phyloP scores from a whole-genome alignment of 179 eudicot genomes.

The Silene noctiflora region DNA sequence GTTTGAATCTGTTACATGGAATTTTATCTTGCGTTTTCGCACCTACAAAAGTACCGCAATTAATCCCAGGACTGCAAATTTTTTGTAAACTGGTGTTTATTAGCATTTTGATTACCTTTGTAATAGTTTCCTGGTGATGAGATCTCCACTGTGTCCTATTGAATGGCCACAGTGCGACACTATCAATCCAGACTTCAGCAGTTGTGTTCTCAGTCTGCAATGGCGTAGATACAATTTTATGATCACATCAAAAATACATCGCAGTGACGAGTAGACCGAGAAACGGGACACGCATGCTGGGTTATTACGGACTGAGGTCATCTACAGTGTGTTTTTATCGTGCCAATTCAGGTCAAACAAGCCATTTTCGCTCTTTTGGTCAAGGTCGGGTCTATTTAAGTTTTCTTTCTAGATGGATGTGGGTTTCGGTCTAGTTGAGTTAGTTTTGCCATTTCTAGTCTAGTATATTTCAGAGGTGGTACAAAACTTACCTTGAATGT shows the following conservation, averaged over 20 bases:
- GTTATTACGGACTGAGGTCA: no score
- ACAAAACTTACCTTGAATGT: conserved; percentile 31
- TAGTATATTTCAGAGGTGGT: conserved; percentile 1
- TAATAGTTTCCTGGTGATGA: conserved; percentile 39
- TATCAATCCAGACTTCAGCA: conserved; percentile 47
- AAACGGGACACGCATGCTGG: background rate
- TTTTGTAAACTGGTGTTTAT: background rate
- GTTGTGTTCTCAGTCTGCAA: conserved; percentile 36
- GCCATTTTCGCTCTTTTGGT: no score
- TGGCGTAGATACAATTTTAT: background rate
- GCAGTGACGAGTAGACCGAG: background rate
- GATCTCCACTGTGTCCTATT: conserved; percentile 48
- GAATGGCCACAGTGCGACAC: conserved; percentile 49
- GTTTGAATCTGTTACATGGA: conserved; percentile 35
- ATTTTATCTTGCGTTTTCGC: conserved; percentile 36
- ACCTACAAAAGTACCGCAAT: conserved; percentile 27
- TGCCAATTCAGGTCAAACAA: no score
- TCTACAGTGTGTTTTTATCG: no score
- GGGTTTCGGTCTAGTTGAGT: background rate
- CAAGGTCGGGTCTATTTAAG: no score
- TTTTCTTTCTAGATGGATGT: background rate
- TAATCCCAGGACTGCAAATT: background rate
- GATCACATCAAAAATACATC: background rate
- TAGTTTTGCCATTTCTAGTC: no score
- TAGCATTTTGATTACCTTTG: conserved; percentile 31